These are phyloP conservation scores for Apiotrichum gamsii DNA, from an alignment of 1,284 basidiomycete genomes.

Conservation along the genomic window DNA sequence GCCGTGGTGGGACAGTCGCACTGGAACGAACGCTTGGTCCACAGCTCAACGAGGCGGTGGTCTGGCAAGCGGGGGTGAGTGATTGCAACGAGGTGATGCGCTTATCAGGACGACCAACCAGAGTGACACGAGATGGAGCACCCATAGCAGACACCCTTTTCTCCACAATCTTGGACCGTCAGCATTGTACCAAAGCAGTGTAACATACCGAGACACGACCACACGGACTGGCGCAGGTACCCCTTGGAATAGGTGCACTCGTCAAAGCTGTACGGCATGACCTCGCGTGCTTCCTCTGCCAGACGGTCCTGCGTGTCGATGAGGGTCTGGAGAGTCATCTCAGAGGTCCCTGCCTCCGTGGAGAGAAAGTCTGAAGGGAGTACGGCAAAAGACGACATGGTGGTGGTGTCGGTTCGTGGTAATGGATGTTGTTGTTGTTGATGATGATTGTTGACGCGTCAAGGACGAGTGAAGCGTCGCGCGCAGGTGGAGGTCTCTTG, in stretches of 20 bases:
- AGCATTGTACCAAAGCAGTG: no score
- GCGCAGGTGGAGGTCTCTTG: no score
- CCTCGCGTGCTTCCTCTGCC: conserved; percentile 39
- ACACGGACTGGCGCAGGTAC: conserved; percentile 39
- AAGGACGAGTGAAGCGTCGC: no score
- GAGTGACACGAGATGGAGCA: conserved; percentile 47
- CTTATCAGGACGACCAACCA: conserved; percentile 27
- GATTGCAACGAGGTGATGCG: no score
- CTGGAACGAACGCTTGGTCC: conserved; percentile 39
- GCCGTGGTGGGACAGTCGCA: conserved; percentile 46
- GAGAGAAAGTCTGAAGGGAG: no score
- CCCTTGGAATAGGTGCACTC: conserved; percentile 42
- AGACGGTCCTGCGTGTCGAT: conserved; percentile 36
- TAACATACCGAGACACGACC: conserved; percentile 41
- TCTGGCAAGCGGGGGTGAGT: conserved; percentile 20
- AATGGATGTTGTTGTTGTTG: no score
- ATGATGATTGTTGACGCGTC: no score
- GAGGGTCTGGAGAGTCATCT: conserved; percentile 37
- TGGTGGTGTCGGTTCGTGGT: no score
- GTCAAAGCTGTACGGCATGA: conserved; percentile 43
- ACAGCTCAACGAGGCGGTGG: conserved; percentile 45
- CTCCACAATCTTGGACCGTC: conserved; percentile 25
- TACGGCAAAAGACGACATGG: no score
- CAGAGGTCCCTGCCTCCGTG: neutral
- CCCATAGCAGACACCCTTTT: conserved; percentile 44